phyloP scores from a whole-genome alignment of 2,329 filamentous ascomycete species.

The Calonectria multiphialidica region DNA sequence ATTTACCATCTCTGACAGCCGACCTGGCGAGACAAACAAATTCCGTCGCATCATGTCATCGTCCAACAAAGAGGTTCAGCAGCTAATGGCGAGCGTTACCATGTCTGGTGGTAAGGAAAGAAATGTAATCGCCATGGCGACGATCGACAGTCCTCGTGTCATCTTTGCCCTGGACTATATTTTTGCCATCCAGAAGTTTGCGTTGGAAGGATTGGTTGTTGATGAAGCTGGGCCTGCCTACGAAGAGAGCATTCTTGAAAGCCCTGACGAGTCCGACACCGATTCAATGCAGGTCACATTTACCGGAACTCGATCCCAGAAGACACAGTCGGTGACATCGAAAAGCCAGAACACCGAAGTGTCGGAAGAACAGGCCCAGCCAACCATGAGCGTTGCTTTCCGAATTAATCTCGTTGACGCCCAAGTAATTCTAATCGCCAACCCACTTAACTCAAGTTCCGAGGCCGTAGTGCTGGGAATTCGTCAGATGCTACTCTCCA shows the following conservation, averaged over 20 bases:
- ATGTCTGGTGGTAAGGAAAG: slow-evolving; percentile 88
- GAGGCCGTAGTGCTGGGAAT: slow-evolving; percentile 96
- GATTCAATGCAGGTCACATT: slow-evolving; percentile 67
- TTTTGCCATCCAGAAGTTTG: slow-evolving; percentile 87
- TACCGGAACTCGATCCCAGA: slow-evolving; percentile 51
- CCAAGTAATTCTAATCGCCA: slow-evolving; percentile 95
- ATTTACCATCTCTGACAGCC: slow-evolving; percentile 93
- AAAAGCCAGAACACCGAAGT: slow-evolving; percentile 36
- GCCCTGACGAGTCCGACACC: slow-evolving; percentile 68
- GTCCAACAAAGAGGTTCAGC: slow-evolving; percentile 93
- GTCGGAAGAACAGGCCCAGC: slow-evolving; percentile 33
- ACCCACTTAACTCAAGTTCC: slow-evolving; percentile 88
- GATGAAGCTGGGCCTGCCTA: slow-evolving; percentile 69
- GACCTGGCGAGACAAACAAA: slow-evolving; percentile 91
- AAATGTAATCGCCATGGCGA: slow-evolving; percentile 89
- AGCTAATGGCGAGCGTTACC: slow-evolving; percentile 97
- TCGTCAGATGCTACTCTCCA: slow-evolving; percentile 91
- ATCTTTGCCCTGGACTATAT: slow-evolving; percentile 97
- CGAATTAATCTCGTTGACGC: slow-evolving; percentile 95
- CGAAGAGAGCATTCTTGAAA: slow-evolving; percentile 67
- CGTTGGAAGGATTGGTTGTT: slow-evolving; percentile 74
- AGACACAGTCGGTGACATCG: slow-evolving; percentile 43
- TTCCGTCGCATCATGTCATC: slow-evolving; percentile 99
- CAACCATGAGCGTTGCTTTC: slow-evolving; percentile 82
- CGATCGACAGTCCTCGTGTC: slow-evolving; percentile 92